Evolutionary conservation across 495 filamentous ascomycete species (phyloP), one percentile per base, ranked within the genome.

Genomic region (Talaromyces borbonicus): DNA sequence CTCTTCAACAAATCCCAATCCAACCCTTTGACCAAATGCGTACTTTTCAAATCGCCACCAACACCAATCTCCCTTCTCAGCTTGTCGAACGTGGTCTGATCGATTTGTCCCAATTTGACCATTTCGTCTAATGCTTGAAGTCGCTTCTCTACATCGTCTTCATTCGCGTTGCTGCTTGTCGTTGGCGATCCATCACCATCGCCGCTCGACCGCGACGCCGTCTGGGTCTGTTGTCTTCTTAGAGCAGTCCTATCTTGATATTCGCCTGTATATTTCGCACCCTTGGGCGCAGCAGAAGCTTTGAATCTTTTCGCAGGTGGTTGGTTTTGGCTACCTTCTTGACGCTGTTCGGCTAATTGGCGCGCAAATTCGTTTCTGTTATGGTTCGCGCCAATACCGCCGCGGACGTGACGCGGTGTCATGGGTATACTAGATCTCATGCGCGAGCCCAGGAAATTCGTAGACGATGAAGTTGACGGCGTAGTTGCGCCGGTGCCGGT

Each of bases 1-100:
- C 83, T 73, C 60, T 83, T 78, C 38, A 98, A 64, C 15, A 98
- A 63, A 61, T 80, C 80, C 55, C 82, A 83, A 63, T 98, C 93
- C 48, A 98, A 62, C 1, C 92, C 92, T 62, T 96, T 97, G 24
- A 95, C 80, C 55, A 95, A 65, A 72, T 93, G 85, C 27, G 85
- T 90, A 53, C 81, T 83, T 2, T 64, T 63, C 23, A 87, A 57
- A 57, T 94, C 87, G 4, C 89, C 90, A 2, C 89, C 90, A 3
- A 88, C 79, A 1, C 67, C 66, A 43, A 95, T 84, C 52, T 93
- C 77, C 37, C 73, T 70, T 20, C 80, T 69, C 32, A 92, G 59
- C 51, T 74, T 77, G 42, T 87, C 82, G 57, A 90, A 94, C 3
- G 77, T 83, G 32, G 67, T 71, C 52, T 75, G 69, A 46, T 88